A percentile compares a stretch with the other conserved stretches of the same genome.
These are phyloP conservation scores for Nemophila menziesii DNA, from an alignment of 257 asterid species.

Conservation along the genomic window DNA sequence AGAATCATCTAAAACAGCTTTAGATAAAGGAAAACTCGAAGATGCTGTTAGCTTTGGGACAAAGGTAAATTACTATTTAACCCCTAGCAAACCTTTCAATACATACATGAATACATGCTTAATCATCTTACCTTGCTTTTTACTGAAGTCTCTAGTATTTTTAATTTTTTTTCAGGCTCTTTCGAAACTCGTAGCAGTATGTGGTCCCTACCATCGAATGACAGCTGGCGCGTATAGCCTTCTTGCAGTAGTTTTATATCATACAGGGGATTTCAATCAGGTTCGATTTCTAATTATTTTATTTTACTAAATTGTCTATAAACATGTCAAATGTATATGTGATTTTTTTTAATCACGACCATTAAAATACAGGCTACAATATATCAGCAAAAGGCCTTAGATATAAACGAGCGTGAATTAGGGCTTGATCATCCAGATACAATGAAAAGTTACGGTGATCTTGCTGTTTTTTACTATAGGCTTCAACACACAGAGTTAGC, in stretches of 20 bases:
- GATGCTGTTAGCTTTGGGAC: slow-evolving; percentile 8
- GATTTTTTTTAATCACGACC: slow-evolving; percentile 10
- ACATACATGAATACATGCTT: not conserved
- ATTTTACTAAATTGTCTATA: slow-evolving; percentile 10
- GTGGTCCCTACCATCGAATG: slow-evolving; percentile 92
- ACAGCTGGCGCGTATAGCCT: slow-evolving; percentile 96
- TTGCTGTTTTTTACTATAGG: slow-evolving; percentile 87
- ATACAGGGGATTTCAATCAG: slow-evolving; percentile 95
- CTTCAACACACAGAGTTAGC: slow-evolving; percentile 88
- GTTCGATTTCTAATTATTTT: slow-evolving; percentile 22
- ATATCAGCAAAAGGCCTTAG: slow-evolving; percentile 91
- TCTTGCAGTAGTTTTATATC: slow-evolving; percentile 89
- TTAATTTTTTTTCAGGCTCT: slow-evolving; percentile 42
- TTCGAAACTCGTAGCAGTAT: slow-evolving; percentile 81
- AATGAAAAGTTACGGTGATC: slow-evolving; percentile 93
- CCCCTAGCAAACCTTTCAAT: not conserved
- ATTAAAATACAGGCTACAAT: slow-evolving; percentile 58
- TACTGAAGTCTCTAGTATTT: not conserved
- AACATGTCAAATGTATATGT: too few species aligned
- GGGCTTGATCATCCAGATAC: slow-evolving; percentile 97
- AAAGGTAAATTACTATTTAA: slow-evolving; percentile 7
- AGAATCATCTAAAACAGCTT: slow-evolving; percentile 26
- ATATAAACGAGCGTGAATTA: slow-evolving; percentile 73
- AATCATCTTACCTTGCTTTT: not conserved
- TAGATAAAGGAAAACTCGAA: slow-evolving; percentile 8